Evolutionary conservation across 805 yeast species (phyloP), one percentile per base, ranked within the genome.

Genomic region (Barnettozyma pratensis): DNA sequence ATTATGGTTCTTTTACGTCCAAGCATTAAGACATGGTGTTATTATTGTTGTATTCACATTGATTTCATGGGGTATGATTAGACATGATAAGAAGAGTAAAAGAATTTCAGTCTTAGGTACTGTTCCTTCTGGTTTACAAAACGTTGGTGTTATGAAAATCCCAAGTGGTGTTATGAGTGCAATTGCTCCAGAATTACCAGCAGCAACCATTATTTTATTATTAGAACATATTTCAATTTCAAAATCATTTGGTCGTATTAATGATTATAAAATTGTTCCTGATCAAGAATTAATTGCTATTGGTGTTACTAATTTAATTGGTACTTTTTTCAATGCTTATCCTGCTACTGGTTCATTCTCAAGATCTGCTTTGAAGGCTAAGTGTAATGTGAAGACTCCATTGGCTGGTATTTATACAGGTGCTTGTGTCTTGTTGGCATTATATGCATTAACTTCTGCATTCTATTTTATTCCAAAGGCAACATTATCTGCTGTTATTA

Each of bases 301-400:
- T 67, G 97, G 97, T 61, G 87, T 85, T 41, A 85, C 94, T 46
- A 91, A 91, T 69, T 75, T 91, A 65, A 75, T 91, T 57, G 97
- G 97, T 57, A 88, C 96, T 25, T 88, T 90, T 63, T 91, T 91
- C 78, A 77, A 80, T 61, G 96, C 97, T 7, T 91, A 91, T 66
- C 97, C 97, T 7, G 90, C 96, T 7, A 91, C 97, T 5, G 97
- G 97, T 41, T 91, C 97, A 1, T 91, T 91, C 67, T 87, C 96
- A 19, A 83, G 97, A 73, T 86, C 96, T 41, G 97, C 97, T 7
- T 76, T 91, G 60, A 91, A 92, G 70, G 84, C 96, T 45, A 91
- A 91, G 69, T 91, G 96, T 76, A 96, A 96, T 64, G 97, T 91
- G 41, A 80, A 90, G 63, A 91, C 97, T 25, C 97, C 97, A 35